A percentile compares a stretch with the other conserved stretches of the same genome.
phyloP scores from a whole-genome alignment of 2,329 filamentous ascomycete genomes.

The Talaromyces sp. region DNA sequence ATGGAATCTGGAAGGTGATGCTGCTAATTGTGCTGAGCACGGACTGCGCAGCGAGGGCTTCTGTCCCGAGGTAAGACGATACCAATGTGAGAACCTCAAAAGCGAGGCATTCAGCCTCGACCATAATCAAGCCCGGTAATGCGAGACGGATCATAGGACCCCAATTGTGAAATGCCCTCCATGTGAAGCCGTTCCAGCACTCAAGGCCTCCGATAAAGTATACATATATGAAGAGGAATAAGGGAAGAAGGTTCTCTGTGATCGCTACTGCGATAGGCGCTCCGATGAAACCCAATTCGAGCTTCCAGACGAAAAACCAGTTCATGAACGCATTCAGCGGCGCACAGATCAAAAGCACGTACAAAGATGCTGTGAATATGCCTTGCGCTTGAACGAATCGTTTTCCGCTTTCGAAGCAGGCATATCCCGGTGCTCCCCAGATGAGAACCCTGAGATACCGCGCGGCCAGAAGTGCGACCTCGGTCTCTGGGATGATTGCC shows the following conservation, averaged over 20 bases:
- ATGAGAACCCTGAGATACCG: constrained; percentile 68
- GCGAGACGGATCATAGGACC: constrained; percentile 81
- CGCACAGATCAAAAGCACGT: constrained; percentile 76
- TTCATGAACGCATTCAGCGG: constrained; percentile 78
- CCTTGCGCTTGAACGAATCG: constrained; percentile 86
- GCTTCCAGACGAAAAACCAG: constrained; percentile 72
- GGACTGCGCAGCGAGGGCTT: constrained; percentile 80
- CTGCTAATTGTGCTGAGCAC: constrained; percentile 74
- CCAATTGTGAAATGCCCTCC: constrained; percentile 69
- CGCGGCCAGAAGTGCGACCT: constrained; percentile 68
- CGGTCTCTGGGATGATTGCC: constrained; percentile 65
- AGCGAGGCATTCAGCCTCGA: constrained; percentile 86
- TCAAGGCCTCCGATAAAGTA: constrained; percentile 66
- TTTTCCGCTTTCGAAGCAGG: constrained; percentile 73
- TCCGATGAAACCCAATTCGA: constrained; percentile 68
- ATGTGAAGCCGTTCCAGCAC: constrained; percentile 79
- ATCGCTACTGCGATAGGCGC: constrained; percentile 74
- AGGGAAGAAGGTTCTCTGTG: constrained; percentile 69
- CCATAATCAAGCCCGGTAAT: constrained; percentile 86
- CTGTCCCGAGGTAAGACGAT: constrained; percentile 72
- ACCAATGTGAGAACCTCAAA: constrained; percentile 89
- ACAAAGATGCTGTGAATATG: constrained; percentile 76
- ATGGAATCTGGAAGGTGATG: constrained; percentile 86
- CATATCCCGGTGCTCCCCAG: constrained; percentile 69
- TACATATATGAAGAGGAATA: constrained; percentile 71